phyloP scores from a whole-genome alignment of 2,329 filamentous ascomycete species.

The Fusarium algeriense region DNA sequence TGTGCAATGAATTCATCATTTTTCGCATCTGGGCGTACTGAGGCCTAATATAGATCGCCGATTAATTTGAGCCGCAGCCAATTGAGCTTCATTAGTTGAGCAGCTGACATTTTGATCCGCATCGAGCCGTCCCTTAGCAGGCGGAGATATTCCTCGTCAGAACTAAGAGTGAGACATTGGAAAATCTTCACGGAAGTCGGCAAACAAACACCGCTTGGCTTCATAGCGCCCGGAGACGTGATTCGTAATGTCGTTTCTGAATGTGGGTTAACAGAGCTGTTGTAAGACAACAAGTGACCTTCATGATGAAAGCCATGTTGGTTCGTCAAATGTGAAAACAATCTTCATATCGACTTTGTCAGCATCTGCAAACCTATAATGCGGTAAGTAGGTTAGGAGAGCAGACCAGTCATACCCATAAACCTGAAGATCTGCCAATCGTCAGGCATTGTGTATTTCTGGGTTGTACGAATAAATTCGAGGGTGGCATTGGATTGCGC shows the following conservation, averaged over 20 bases:
- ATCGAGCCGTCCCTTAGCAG: slow-evolving; percentile 2
- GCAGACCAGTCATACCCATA: not conserved
- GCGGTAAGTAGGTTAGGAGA: not conserved
- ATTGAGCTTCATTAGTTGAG: slow-evolving; percentile 11
- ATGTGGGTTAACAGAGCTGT: not conserved
- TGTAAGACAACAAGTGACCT: not conserved
- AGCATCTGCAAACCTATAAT: not conserved
- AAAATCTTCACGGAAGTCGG: not conserved
- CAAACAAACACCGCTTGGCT: not conserved
- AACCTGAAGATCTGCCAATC: not conserved
- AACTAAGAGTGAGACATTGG: slow-evolving; percentile 9
- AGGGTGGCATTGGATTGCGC: slow-evolving; percentile 15
- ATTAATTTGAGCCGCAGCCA: slow-evolving; percentile 14
- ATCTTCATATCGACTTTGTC: not conserved
- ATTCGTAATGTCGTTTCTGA: not conserved
- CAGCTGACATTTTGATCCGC: slow-evolving; percentile 2
- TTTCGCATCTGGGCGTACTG: slow-evolving; percentile 5
- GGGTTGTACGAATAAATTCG: not conserved
- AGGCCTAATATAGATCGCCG: slow-evolving; percentile 2
- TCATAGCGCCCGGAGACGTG: not conserved
- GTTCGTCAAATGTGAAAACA: not conserved
- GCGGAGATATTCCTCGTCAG: not conserved
- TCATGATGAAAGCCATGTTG: not conserved
- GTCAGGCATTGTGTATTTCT: not conserved
- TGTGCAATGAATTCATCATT: slow-evolving; percentile 7